These are phyloP conservation scores for Vicia villosa DNA, from an alignment of 306 rosid species.

Conservation along the genomic window DNA sequence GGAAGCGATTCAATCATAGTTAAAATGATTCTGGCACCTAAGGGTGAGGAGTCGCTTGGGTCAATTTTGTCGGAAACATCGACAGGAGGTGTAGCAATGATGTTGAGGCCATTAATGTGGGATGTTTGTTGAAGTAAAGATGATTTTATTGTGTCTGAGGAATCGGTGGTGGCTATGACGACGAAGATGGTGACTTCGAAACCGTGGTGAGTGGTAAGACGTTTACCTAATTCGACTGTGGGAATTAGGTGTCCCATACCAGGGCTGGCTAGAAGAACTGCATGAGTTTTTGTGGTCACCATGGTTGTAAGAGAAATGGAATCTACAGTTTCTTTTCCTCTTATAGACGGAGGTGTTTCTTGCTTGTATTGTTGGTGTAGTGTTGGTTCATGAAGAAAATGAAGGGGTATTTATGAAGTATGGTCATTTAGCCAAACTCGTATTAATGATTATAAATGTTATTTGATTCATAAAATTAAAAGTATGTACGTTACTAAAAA, in stretches of 20 bases:
- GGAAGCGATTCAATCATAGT: constrained; percentile 30
- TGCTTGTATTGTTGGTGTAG: not conserved
- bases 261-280: constrained; percentile 40
- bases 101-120: constrained; percentile 11
- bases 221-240: constrained; percentile 42
- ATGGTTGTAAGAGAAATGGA: not conserved
- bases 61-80: constrained; percentile 29
- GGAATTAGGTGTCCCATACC: constrained; percentile 53
- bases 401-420: not conserved
- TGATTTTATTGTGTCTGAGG: constrained; percentile 25
- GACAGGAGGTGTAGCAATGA: constrained; percentile 1
- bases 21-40: not conserved
- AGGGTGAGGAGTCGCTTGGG: not conserved
- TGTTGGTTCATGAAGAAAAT: not conserved
- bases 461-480: no score
- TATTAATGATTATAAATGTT: no score
- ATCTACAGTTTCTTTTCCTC: not conserved
- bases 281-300: constrained; percentile 35
- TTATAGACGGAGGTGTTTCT: not conserved
- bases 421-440: no score
- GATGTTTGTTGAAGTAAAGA: constrained; percentile 21
- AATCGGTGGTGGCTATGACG: constrained; percentile 40
- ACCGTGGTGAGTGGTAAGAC: constrained; percentile 41
- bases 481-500: no score
- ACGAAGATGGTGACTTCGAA: constrained; percentile 44